These are phyloP conservation scores for Cucumis variabilis DNA, from an alignment of 331 rosid genomes.

Conservation along the genomic window DNA sequence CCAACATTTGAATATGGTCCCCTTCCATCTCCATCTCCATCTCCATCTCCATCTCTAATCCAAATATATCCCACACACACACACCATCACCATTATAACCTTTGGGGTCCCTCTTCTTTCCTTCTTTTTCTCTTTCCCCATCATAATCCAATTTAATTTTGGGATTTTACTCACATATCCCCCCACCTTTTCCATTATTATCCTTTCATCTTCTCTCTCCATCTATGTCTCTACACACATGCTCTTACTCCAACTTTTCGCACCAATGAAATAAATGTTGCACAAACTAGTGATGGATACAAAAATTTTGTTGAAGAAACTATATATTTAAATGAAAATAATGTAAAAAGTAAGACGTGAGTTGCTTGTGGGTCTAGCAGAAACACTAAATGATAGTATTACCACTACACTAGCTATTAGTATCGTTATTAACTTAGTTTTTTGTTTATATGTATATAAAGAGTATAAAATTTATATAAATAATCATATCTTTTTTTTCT, in stretches of 20 bases:
- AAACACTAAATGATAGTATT: too few species aligned
- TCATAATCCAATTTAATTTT: background rate
- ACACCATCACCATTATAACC: slow-evolving; percentile 23
- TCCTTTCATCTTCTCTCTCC: background rate
- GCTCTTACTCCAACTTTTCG: background rate
- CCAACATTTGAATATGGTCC: slow-evolving; percentile 29
- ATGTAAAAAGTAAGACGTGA: too few species aligned
- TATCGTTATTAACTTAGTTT: too few species aligned
- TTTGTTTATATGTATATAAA: too few species aligned
- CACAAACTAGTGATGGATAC: too few species aligned
- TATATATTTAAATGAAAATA: too few species aligned
- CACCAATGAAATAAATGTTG: background rate
- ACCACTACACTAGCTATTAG: too few species aligned
- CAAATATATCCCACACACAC: background rate
- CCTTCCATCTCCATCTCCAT: background rate
- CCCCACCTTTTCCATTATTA: background rate
- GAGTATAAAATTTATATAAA: too few species aligned
- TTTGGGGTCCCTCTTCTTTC: background rate
- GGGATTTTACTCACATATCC: background rate
- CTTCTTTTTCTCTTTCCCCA: background rate
- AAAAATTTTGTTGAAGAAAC: too few species aligned
- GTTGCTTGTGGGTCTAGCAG: too few species aligned
- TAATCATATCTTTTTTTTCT: too few species aligned
- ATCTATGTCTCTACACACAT: background rate
- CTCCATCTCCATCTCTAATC: background rate